Conservation (phyloP, 129 eudicot species). For the Glebionis coronaria region DNA sequence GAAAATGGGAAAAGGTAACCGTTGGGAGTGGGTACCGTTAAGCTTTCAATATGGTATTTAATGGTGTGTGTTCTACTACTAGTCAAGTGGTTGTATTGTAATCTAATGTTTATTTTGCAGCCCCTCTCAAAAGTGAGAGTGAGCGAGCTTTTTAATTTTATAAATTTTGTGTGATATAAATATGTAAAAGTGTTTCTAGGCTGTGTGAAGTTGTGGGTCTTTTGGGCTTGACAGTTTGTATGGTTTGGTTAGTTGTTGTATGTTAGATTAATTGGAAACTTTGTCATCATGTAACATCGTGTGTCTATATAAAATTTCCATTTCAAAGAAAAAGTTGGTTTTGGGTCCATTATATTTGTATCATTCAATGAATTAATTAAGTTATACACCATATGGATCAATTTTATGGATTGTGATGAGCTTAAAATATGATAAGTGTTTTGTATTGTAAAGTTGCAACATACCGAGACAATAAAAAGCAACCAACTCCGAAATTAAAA, state of each 20-base stretch:
- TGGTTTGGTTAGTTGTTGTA: conserved; percentile 16
- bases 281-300: not conserved
- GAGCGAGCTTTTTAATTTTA: conserved; percentile 37
- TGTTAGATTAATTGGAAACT: conserved; percentile 22
- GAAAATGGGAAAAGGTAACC: conserved; percentile 32
- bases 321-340: too few species aligned
- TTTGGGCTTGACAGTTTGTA: conserved; percentile 21
- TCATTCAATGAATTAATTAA: too few species aligned
- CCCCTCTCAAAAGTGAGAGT: conserved; percentile 86
- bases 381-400: too few species aligned
- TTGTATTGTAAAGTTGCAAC: too few species aligned
- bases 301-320: not conserved
- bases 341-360: too few species aligned
- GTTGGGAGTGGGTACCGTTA: conserved; percentile 26
- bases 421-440: too few species aligned
- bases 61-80: conserved; percentile 15
- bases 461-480: too few species aligned
- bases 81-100: conserved; percentile 35
- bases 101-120: conserved; percentile 37
- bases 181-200: conserved; percentile 8
- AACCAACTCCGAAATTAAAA: too few species aligned
- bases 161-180: not conserved
- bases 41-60: conserved; percentile 15
- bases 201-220: conserved; percentile 15
- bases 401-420: too few species aligned